Evolutionary conservation across 2,329 filamentous ascomycete species (phyloP).

Genomic region (Hansfordia pulvinata): DNA sequence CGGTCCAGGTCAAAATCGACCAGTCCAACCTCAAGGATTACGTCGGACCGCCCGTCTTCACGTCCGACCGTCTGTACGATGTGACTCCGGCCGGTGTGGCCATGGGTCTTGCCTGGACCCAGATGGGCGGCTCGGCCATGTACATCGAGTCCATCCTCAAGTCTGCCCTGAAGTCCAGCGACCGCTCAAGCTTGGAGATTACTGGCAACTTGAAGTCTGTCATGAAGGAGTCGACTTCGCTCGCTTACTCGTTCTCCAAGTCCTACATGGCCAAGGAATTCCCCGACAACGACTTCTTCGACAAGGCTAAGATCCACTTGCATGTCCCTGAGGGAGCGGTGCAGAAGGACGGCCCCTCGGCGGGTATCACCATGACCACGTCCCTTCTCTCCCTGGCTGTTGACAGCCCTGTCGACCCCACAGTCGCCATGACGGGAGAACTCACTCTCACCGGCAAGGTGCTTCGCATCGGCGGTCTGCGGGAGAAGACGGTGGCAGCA

Average conservation of each 20-base stretch:
- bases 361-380: constrained; percentile 97
- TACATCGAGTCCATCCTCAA: constrained; percentile 97
- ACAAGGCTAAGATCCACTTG: constrained; percentile 87
- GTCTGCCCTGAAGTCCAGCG: constrained; percentile 58
- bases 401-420: constrained; percentile 64
- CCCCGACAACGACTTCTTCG: constrained; percentile 87
- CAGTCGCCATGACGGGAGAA: constrained; percentile 95
- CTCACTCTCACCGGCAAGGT: constrained; percentile 96
- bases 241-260: constrained; percentile 95
- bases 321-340: constrained; percentile 96
- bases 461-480: constrained; percentile 78
- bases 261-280: constrained; percentile 74
- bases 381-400: constrained; percentile 76
- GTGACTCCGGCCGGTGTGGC: constrained; percentile 85
- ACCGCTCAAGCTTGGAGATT: constrained; percentile 69
- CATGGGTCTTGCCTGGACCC: constrained; percentile 97
- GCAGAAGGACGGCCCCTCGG: constrained; percentile 84
- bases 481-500: constrained; percentile 96
- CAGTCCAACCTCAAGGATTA: constrained; percentile 93
- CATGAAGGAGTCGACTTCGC: constrained; percentile 94
- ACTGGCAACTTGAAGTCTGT: constrained; percentile 92
- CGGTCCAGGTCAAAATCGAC: constrained; percentile 72
- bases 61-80: constrained; percentile 89
- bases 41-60: constrained; percentile 90
- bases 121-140: constrained; percentile 88